These are phyloP conservation scores for Mortierella sp. DNA, from an alignment of 371 early-diverging fungal genomes.

Conservation along the genomic window DNA sequence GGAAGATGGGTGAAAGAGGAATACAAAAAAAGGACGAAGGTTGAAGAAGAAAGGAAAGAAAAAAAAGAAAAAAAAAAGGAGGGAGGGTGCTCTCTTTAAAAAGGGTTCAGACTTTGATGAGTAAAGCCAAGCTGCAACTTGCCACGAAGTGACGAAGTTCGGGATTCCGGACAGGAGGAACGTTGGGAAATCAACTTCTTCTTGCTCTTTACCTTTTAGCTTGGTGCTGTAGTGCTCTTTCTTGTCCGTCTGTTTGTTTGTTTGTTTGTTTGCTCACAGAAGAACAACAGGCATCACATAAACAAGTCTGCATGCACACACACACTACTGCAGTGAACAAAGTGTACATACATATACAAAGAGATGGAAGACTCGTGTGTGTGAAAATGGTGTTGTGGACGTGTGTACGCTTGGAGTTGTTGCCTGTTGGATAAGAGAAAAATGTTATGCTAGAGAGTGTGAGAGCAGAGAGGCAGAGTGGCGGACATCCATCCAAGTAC, in stretches of 20 bases:
- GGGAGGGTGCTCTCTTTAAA: not conserved
- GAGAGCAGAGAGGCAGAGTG: not conserved
- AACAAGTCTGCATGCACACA: not conserved
- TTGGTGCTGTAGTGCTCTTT: not conserved
- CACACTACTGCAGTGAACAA: not conserved
- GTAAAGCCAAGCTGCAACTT: not conserved
- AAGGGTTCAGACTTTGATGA: constrained; percentile 2
- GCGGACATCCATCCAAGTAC: not conserved
- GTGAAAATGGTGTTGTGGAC: not conserved
- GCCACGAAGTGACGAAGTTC: not conserved
- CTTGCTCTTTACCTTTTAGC: too few species aligned
- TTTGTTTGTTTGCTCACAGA: not conserved
- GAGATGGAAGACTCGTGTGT: not conserved
- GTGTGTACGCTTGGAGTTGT: not conserved
- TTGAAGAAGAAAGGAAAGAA: constrained; percentile 2
- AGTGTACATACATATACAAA: not conserved
- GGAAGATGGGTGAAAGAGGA: not conserved
- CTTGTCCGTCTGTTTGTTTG: not conserved
- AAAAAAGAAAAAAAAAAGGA: constrained; percentile 4
- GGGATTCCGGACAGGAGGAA: not conserved
- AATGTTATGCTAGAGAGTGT: not conserved
- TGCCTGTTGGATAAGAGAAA: too few species aligned
- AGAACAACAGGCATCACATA: constrained; percentile 4
- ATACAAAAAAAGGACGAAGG: constrained; percentile 5
- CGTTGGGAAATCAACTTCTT: not conserved